These are phyloP conservation scores for Pseudozyma tsukubaensis DNA, from an alignment of 1,284 basidiomycete species.

Conservation along the genomic window DNA sequence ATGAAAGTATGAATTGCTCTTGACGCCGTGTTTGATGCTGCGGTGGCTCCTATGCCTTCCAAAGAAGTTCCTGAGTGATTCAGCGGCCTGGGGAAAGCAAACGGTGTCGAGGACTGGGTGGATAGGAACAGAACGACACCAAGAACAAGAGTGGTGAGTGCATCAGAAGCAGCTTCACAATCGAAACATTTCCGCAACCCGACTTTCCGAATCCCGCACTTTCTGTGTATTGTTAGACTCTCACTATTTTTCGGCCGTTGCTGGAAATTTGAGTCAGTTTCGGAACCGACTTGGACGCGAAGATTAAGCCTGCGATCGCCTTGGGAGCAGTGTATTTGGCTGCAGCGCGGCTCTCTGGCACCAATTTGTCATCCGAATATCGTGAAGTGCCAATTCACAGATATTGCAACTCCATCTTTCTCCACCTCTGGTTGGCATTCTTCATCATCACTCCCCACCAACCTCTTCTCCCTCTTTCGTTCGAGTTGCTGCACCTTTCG, in stretches of 20 bases:
- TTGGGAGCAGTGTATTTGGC: conserved; percentile 1
- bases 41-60: too few species aligned
- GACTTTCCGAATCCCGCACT: background rate
- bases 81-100: too few species aligned
- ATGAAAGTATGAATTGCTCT: background rate
- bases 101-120: too few species aligned
- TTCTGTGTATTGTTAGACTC: conserved; percentile 11
- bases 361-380: conserved; percentile 46
- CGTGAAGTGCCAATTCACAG: background rate
- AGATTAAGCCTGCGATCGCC: conserved; percentile 27
- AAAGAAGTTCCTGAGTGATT: too few species aligned
- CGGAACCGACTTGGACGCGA: conserved; percentile 35
- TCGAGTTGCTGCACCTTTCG: background rate
- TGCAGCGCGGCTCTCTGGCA: conserved; percentile 13
- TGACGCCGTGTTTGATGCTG: too few species aligned
- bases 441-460: background rate
- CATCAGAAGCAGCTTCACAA: background rate
- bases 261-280: background rate
- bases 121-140: too few species aligned
- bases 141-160: too few species aligned
- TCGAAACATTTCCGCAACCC: conserved; percentile 8
- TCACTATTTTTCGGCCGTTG: conserved; percentile 18
- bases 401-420: conserved; percentile 3
- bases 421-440: conserved; percentile 17
- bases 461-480: conserved; percentile 5